These are phyloP conservation scores for Dipteronia sinensis DNA, from an alignment of 345 rosid species.

Conservation along the genomic window DNA sequence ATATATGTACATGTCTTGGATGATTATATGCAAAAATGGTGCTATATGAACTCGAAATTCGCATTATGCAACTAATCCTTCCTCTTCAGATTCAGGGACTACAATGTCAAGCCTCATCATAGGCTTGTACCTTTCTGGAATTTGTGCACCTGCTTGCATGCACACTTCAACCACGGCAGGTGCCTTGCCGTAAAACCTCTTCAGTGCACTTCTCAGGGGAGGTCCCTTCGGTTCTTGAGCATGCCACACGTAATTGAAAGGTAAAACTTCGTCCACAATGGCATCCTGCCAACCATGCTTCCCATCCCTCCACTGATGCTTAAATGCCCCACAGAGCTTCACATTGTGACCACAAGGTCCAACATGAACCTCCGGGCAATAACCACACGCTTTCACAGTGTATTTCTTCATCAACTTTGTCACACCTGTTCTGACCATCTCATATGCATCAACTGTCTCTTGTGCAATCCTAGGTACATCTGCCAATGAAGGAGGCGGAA, in stretches of 20 bases:
- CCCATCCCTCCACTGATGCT: conserved; percentile 98
- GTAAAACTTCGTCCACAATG: conserved; percentile 66
- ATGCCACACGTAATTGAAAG: conserved; percentile 83
- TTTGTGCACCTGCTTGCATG: conserved; percentile 70
- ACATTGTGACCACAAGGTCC: conserved; percentile 95
- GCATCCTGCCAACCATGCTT: conserved; percentile 99
- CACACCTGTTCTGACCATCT: conserved; percentile 59
- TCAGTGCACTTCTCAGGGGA: conserved; percentile 58
- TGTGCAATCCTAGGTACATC: conserved; percentile 72
- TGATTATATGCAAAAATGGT: neutral
- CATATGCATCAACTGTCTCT: conserved; percentile 79
- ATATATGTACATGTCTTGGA: neutral
- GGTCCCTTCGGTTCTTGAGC: conserved; percentile 65
- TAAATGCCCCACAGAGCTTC: conserved; percentile 86
- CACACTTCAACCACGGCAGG: conserved; percentile 85
- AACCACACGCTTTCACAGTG: conserved; percentile 91
- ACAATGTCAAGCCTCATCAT: conserved; percentile 97
- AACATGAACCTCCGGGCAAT: conserved; percentile 87
- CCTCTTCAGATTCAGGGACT: conserved; percentile 75
- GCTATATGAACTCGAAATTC: neutral
- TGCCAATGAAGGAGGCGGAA: conserved; percentile 50
- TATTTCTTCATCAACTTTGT: conserved; percentile 67
- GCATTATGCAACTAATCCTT: conserved; percentile 54
- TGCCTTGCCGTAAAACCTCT: conserved; percentile 81
- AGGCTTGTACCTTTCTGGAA: conserved; percentile 66